A percentile compares a stretch with the other conserved stretches of the same genome.
phyloP scores from a whole-genome alignment of 441 rosid species.

The Populus hybrid region DNA sequence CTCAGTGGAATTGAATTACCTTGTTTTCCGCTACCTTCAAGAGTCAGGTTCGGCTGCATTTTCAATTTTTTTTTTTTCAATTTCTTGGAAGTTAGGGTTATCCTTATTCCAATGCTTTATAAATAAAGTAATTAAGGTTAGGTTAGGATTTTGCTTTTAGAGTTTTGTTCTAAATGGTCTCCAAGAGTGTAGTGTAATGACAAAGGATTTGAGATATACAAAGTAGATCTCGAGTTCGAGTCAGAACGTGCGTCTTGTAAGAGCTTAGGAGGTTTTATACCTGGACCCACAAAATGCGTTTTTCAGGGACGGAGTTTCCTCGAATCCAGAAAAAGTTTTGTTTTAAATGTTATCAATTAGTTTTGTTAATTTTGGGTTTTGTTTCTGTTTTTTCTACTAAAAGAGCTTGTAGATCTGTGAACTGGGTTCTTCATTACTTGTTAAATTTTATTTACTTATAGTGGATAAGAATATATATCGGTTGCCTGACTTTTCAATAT shows the following conservation, averaged over 20 bases:
- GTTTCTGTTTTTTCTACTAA: neutral
- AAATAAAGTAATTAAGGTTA: neutral
- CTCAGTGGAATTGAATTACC: slow-evolving; percentile 80
- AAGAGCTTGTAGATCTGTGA: slow-evolving; percentile 19
- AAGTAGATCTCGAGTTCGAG: too few species aligned
- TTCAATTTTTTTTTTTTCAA: neutral
- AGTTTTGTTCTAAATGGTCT: neutral
- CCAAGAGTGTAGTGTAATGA: too few species aligned
- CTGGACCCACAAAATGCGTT: too few species aligned
- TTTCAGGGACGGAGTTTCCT: too few species aligned
- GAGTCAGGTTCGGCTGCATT: slow-evolving; percentile 61
- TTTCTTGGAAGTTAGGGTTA: neutral
- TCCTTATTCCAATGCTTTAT: neutral
- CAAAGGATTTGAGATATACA: too few species aligned
- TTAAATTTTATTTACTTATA: neutral
- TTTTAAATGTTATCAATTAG: neutral
- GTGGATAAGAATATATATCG: neutral
- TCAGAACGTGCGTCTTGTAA: too few species aligned
- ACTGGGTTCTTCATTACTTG: neutral
- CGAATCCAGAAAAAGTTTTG: too few species aligned
- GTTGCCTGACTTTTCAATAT: neutral
- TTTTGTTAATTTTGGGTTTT: neutral
- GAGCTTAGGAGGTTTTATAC: too few species aligned
- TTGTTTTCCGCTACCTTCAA: slow-evolving; percentile 91
- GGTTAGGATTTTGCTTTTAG: slow-evolving; percentile 14